Conservation (phyloP, 2,329 filamentous ascomycete genomes). For the Fusarium tanahbumbuense region DNA sequence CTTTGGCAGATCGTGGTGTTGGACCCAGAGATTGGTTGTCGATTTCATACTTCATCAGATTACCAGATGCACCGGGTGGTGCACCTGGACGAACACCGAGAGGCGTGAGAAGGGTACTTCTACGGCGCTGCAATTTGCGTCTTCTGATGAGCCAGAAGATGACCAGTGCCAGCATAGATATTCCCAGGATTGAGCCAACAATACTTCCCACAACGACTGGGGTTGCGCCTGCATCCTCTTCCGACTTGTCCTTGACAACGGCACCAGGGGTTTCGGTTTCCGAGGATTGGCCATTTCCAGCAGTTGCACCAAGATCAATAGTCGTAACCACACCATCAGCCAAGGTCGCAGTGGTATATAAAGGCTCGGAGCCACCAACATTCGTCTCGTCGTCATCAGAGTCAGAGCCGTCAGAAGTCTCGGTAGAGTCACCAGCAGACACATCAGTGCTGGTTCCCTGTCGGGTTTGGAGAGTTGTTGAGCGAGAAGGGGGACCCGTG, state of each 20-base stretch:
- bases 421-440: conserved; percentile 28
- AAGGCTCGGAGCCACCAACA: conserved; percentile 25
- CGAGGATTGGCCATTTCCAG: conserved; percentile 35
- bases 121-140: conserved; percentile 53
- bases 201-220: conserved; percentile 63
- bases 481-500: conserved; percentile 23
- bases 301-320: conserved; percentile 35
- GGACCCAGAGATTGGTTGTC: conserved; percentile 62
- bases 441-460: conserved; percentile 29
- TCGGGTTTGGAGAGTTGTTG: conserved; percentile 39
- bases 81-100: conserved; percentile 46
- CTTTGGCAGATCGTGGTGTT: conserved; percentile 55
- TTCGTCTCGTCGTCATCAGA: conserved; percentile 27
- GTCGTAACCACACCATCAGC: conserved; percentile 38
- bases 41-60: conserved; percentile 45
- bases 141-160: conserved; percentile 64
- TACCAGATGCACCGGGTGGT: conserved; percentile 37
- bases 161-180: conserved; percentile 57
- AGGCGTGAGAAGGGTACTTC: conserved; percentile 63
- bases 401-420: conserved; percentile 28
- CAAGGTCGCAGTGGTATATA: conserved; percentile 39
- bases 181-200: conserved; percentile 59
- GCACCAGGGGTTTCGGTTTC: conserved; percentile 31
- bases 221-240: conserved; percentile 33
- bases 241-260: conserved; percentile 17